Base-by-base conservation (phyloP, 257 asterid genomes). In the Capsicum baccatum region DNA sequence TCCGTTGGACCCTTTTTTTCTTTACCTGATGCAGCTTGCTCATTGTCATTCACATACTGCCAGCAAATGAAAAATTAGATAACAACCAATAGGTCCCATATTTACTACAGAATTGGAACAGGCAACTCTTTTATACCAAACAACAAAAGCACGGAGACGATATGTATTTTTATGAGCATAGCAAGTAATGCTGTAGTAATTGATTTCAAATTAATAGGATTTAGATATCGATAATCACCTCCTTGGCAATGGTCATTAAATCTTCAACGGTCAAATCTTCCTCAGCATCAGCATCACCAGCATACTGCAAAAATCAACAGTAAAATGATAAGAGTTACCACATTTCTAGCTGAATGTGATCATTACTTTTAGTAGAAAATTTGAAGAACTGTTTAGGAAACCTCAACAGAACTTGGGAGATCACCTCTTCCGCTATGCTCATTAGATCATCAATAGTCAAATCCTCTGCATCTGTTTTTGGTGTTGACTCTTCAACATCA, bases 381-480 rank as follows among this genome's bases (percentile, higher is more conserved):
- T 55, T 76, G 81, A 76, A 76, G 21, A 76, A 21, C 13, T 21
- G 21, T 74, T 54, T 52, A 13, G 64, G 64, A 26, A 42, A 54
- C 26, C 47, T 54, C 81, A 78, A 26, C 15, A 78, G 50, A 35
- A 33, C 55, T 37, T 8, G 0, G 80, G 14, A 7, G 42, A 84
- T 82, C 83, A 87, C 92, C 92, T 90, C 92, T 80, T 88, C 84
- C 8, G 90, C 92, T 19, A 87, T 88, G 88, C 60, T 83, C 86
- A 88, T 79, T 58, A 88, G 50, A 54, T 82, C 85, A 60, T 85
- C 83, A 6, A 74, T 39, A 82, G 55, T 71, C 33, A 79, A 86
- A 78, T 78, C 86, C 42, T 80, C 91, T 15, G 79, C 78, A 8
- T 88, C 90, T 50, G 62, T 81, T 15, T 19, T 47, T 16, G 80